phyloP scores from a whole-genome alignment of 306 rosid genomes.

The Cucurbita moschata region DNA sequence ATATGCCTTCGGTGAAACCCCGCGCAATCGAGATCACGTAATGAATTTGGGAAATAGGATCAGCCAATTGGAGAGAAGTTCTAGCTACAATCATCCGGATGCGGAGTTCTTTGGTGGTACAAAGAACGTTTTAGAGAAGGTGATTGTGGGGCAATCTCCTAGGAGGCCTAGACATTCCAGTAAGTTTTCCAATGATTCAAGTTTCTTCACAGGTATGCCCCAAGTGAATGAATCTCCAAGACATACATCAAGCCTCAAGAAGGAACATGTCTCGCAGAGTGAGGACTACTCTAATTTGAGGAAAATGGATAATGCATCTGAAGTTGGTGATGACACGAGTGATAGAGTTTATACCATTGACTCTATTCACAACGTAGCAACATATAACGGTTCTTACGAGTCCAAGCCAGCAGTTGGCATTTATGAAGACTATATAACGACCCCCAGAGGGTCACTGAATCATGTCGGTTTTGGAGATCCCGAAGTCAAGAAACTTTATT shows the following conservation, averaged over 20 bases:
- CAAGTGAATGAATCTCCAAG: conserved; percentile 56
- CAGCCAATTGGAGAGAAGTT: conserved; percentile 59
- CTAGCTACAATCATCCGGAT: conserved; percentile 44
- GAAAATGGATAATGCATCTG: conserved; percentile 49
- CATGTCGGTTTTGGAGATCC: conserved; percentile 55
- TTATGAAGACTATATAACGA: conserved; percentile 35
- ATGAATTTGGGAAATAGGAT: conserved; percentile 71
- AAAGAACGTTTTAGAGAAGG: conserved; percentile 59
- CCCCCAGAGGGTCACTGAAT: conserved; percentile 37
- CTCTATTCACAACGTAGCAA: conserved; percentile 51
- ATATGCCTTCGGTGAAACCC: conserved; percentile 83
- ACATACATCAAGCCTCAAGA: conserved; percentile 28
- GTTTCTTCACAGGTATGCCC: conserved; percentile 25
- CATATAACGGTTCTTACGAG: conserved; percentile 34
- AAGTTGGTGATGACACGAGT: conserved; percentile 53
- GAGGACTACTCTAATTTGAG: conserved; percentile 48
- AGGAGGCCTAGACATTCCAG: conserved; percentile 32
- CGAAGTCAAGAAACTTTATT: conserved; percentile 65
- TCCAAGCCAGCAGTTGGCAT: conserved; percentile 35
- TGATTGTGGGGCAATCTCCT: conserved; percentile 75
- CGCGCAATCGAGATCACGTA: conserved; percentile 36
- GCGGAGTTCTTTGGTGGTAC: conserved; percentile 44
- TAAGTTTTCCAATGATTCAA: conserved; percentile 47
- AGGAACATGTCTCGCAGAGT: conserved; percentile 39
- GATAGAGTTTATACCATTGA: conserved; percentile 93